Percentiles rank a stretch among this genome's conserved stretches.
These are phyloP conservation scores for Diaporthe longicolla DNA, from an alignment of 2,329 filamentous ascomycete genomes.

Conservation along the genomic window DNA sequence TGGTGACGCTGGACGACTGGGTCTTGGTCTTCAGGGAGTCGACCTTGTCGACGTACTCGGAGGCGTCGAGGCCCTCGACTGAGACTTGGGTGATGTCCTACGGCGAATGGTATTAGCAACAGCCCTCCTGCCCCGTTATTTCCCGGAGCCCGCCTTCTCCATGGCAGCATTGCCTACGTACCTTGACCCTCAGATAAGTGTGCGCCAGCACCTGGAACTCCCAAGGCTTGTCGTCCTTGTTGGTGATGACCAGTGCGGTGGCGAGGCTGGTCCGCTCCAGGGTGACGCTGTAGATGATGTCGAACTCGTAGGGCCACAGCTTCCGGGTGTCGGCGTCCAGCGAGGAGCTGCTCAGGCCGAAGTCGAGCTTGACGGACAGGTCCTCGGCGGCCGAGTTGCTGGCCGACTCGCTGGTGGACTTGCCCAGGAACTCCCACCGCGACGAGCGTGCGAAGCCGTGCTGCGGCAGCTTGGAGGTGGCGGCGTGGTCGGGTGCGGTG, in stretches of 20 bases:
- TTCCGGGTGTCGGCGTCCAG: conserved; percentile 77
- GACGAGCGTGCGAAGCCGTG: conserved; percentile 95
- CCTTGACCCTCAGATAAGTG: conserved; percentile 87
- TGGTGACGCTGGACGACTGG: conserved; percentile 73
- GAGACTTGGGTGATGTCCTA: conserved; percentile 84
- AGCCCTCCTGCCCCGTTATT: no score
- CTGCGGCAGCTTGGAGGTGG: conserved; percentile 86
- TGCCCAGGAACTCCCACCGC: conserved; percentile 94
- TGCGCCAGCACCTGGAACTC: conserved; percentile 95
- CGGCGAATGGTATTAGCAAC: not conserved
- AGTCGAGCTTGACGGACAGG: conserved; percentile 91
- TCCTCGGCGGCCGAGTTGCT: conserved; percentile 58
- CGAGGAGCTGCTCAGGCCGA: conserved; percentile 84
- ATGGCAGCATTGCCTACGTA: no score
- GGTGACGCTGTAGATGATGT: conserved; percentile 93
- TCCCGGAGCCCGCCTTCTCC: no score
- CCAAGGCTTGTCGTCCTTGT: conserved; percentile 85
- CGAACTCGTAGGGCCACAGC: conserved; percentile 90
- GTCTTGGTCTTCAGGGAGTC: conserved; percentile 75
- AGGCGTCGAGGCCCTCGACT: conserved; percentile 82
- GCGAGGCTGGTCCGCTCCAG: conserved; percentile 80
- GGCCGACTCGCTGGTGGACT: conserved; percentile 77
- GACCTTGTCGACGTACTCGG: conserved; percentile 88
- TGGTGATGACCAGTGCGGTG: conserved; percentile 89
- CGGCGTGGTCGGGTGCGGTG: conserved; percentile 79